Base-by-base conservation (phyloP, 2,329 filamentous ascomycete genomes). In the Pseudogymnoascus sp. region DNA sequence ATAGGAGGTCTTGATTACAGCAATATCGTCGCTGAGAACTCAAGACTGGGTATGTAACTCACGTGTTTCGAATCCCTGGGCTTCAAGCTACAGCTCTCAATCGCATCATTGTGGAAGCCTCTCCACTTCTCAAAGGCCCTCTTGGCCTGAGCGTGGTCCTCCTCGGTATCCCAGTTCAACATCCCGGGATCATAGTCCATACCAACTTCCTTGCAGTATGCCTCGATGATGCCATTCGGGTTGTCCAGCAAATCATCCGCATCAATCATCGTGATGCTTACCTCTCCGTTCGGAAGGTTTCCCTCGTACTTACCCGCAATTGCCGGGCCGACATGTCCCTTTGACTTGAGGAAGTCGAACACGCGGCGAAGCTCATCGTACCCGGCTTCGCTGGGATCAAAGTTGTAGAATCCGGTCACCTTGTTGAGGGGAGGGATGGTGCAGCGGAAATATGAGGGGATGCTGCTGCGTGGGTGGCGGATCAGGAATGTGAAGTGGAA, bases 401-500 rank as follows among this genome's bases (percentile, higher is more conserved):
- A 97, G 72, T 91, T 79, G 75, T 89, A 81, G 79, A 96, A 98
- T 6, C 91, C 91, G 0, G 93, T 98, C 66, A 91, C 78, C 56
- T 88, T 80, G 72, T 89, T 86, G 63, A 97, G 82, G 0, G 95
- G 95, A 12, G 95, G 93, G 62, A 96, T 84, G 60, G 91, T 96
- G 83, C 93, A 98, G 69, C 93, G 89, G 82, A 89, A 96, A 80
- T 93, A 98, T 56, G 91, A 96, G 6, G 95, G 95, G 68, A 98
- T 93, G 70, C 90, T 89, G 73, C 86, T 87, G 70, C 91, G 87
- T n/a, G 95, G 95, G 75, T 98, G 92, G 63, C 95, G 93, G 80
- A 99, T 98, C 67, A 98, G 83, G 78, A 99, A 98, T 22, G 93
- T 91, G 78, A 93, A 98, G 76, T 97, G 92, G 78, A 96, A 98